These are phyloP conservation scores for Trichoderma oligosporum DNA, from an alignment of 2,329 filamentous ascomycete genomes.

Conservation along the genomic window DNA sequence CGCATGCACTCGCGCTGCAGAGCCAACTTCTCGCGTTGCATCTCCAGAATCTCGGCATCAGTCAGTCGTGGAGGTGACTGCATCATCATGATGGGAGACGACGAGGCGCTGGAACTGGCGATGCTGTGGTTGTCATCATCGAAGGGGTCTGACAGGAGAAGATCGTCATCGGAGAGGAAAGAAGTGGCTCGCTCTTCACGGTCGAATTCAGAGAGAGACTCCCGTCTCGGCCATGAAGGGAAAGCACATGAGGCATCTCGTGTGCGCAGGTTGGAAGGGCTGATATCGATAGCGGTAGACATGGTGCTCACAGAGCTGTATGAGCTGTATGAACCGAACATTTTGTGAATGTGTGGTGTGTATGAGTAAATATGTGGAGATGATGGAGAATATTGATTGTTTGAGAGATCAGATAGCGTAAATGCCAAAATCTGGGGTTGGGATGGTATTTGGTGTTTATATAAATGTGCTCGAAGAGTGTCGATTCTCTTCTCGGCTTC, in stretches of 20 bases:
- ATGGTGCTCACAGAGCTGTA: slow-evolving; percentile 47
- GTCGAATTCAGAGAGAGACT: slow-evolving; percentile 46
- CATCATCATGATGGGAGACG: slow-evolving; percentile 31
- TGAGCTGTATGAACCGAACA: slow-evolving; percentile 50
- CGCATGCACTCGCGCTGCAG: slow-evolving; percentile 52
- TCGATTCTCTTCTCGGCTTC: slow-evolving; percentile 9
- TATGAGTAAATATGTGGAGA: not conserved
- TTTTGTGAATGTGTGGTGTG: slow-evolving; percentile 26
- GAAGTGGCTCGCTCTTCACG: slow-evolving; percentile 47
- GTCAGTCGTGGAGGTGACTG: slow-evolving; percentile 37
- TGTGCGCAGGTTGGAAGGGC: slow-evolving; percentile 36
- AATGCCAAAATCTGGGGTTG: slow-evolving; percentile 14
- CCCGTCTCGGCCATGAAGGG: slow-evolving; percentile 56
- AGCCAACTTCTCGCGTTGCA: slow-evolving; percentile 49
- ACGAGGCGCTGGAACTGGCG: slow-evolving; percentile 43
- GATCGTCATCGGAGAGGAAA: slow-evolving; percentile 61
- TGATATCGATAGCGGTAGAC: slow-evolving; percentile 46
- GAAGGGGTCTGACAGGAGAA: slow-evolving; percentile 50
- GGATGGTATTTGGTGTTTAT: not conserved
- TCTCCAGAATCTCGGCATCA: slow-evolving; percentile 48
- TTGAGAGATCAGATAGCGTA: not conserved
- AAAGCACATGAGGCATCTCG: slow-evolving; percentile 51
- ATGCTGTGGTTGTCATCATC: slow-evolving; percentile 50
- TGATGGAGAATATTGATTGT: too few relatives aligned
- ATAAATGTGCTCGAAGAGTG: not conserved